Percentiles rank a stretch among this genome's conserved stretches.
These are phyloP conservation scores for Chytriomyces sp. DNA, from an alignment of 192 early-diverging fungal genomes.

Conservation along the genomic window DNA sequence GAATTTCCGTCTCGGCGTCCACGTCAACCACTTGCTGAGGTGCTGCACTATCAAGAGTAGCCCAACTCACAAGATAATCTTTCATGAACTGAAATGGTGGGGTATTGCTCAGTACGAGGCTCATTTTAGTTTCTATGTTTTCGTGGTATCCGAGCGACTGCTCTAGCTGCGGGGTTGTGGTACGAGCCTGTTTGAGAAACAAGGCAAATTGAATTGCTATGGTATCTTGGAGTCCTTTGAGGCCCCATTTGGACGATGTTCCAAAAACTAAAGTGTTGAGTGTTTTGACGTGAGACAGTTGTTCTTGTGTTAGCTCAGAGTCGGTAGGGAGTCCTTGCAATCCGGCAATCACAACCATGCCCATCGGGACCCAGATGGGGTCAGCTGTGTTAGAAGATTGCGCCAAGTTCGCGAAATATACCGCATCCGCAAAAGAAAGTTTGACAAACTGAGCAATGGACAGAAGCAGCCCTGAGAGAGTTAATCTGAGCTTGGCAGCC, in stretches of 20 bases:
- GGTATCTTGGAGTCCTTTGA: constrained; percentile 19
- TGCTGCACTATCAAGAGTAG: not conserved
- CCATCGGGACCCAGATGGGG: constrained; percentile 8
- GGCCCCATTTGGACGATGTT: not conserved
- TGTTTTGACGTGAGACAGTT: not conserved
- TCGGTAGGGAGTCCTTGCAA: not conserved
- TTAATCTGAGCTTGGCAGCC: not conserved
- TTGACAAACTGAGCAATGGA: not conserved
- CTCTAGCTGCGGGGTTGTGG: constrained; percentile 3
- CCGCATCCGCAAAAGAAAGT: not conserved
- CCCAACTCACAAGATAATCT: constrained; percentile 3
- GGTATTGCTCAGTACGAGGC: not conserved
- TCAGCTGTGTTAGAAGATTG: constrained; percentile 2
- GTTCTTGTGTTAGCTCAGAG: constrained; percentile 12
- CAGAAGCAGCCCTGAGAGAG: not conserved
- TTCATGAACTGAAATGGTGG: constrained; percentile 28
- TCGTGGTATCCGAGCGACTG: constrained; percentile 11
- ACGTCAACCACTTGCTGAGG: not conserved
- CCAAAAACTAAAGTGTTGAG: not conserved
- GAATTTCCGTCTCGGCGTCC: constrained; percentile 22
- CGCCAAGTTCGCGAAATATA: constrained; percentile 2
- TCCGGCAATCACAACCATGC: not conserved
- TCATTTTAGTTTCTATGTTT: constrained; percentile 12
- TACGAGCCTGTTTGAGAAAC: constrained; percentile 5
- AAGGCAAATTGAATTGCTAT: constrained; percentile 26